Conservation (phyloP, 2,329 filamentous ascomycete species). For the Cercospora sesami region DNA sequence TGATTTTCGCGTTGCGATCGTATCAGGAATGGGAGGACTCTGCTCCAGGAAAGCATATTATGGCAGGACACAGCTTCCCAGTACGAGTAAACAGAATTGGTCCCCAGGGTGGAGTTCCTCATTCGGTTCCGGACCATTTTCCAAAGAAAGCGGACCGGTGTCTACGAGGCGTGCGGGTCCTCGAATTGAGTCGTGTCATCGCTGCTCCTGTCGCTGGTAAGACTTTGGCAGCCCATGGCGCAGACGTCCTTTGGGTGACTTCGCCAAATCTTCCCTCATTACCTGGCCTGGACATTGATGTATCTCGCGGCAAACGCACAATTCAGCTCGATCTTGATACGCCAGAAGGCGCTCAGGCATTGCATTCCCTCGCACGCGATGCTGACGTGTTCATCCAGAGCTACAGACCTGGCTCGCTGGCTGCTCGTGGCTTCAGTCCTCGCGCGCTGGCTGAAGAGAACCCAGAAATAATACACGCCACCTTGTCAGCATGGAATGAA, state of each 20-base stretch:
- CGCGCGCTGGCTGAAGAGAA: slow-evolving; percentile 44
- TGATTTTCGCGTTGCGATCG: slow-evolving; percentile 53
- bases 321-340: slow-evolving; percentile 40
- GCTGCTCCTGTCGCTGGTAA: slow-evolving; percentile 35
- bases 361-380: slow-evolving; percentile 38
- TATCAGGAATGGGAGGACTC: slow-evolving; percentile 55
- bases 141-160: slow-evolving; percentile 19
- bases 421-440: slow-evolving; percentile 45
- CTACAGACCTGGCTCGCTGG: slow-evolving; percentile 52
- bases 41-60: slow-evolving; percentile 40
- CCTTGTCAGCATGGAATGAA: slow-evolving; percentile 54
- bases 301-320: slow-evolving; percentile 33
- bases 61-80: not conserved
- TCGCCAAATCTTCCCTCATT: slow-evolving; percentile 32
- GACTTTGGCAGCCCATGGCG: slow-evolving; percentile 36
- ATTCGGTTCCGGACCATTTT: slow-evolving; percentile 31
- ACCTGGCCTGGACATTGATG: slow-evolving; percentile 33
- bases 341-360: slow-evolving; percentile 26
- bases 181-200: slow-evolving; percentile 36
- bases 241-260: slow-evolving; percentile 37
- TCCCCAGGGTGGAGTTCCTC: not conserved
- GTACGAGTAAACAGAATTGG: not conserved
- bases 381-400: slow-evolving; percentile 50
- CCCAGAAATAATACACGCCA: slow-evolving; percentile 52
- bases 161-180: slow-evolving; percentile 43